Conservation (phyloP, 208 protist genomes). For the Crithidia fasciculata region DNA sequence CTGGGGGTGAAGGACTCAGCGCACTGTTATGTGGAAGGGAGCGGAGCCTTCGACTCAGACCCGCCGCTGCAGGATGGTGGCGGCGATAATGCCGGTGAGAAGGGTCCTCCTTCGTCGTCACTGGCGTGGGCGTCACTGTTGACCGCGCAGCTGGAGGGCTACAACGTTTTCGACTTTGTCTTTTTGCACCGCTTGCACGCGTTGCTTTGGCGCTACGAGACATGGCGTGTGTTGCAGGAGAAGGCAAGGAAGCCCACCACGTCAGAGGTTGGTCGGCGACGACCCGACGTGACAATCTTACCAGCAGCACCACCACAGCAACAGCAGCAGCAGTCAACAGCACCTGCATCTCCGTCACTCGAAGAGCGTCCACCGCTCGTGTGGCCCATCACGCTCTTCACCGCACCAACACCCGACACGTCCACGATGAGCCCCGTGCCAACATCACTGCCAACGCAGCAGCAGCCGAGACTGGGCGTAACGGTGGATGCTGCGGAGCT, state of each 20-base stretch:
- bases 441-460: neutral
- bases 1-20: neutral
- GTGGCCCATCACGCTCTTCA: conserved; percentile 8
- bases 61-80: no score
- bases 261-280: neutral
- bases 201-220: conserved; percentile 22
- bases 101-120: neutral
- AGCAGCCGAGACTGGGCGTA: neutral
- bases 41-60: no score
- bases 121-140: conserved; percentile 21
- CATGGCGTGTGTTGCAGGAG: neutral
- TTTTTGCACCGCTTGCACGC: conserved; percentile 26
- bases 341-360: neutral
- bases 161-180: conserved; percentile 11
- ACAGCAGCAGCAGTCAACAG: neutral
- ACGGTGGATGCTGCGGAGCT: conserved; percentile 23
- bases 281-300: conserved; percentile 1
- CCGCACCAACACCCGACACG: neutral
- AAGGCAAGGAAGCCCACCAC: neutral
- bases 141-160: conserved; percentile 3
- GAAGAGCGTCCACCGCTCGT: neutral
- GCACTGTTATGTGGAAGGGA: no score
- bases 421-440: no score
- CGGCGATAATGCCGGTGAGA: neutral
- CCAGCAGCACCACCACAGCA: neutral